These are phyloP conservation scores for Nymphaea thermarum DNA, from an alignment of 164 flowering plant genomes.

Conservation along the genomic window DNA sequence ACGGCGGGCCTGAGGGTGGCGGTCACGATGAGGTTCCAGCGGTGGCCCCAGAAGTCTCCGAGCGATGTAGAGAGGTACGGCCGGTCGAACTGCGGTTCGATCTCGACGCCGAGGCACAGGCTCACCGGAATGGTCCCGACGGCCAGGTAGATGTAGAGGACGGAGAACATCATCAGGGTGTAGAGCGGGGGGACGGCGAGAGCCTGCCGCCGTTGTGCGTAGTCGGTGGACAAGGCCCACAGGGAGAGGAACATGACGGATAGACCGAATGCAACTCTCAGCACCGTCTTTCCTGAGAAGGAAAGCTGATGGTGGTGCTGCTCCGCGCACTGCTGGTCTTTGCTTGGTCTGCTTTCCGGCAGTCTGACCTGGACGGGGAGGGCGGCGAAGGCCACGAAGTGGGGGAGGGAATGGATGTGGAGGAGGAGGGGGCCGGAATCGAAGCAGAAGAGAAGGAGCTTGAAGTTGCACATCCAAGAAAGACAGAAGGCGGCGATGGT, in stretches of 20 bases:
- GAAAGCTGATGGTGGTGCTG: not conserved
- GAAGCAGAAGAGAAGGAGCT: conserved; percentile 18
- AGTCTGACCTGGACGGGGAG: conserved; percentile 15
- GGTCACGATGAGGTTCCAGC: conserved; percentile 19
- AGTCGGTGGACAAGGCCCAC: not conserved
- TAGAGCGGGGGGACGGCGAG: conserved; percentile 5
- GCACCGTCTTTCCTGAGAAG: not conserved
- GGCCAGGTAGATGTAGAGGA: conserved; percentile 18
- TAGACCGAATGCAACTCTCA: conserved; percentile 1
- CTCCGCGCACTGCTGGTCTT: not conserved
- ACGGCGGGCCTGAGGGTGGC: conserved; percentile 10
- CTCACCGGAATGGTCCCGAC: conserved; percentile 12
- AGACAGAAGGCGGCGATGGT: conserved; percentile 27
- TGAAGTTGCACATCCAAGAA: conserved; percentile 52
- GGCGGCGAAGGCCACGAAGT: conserved; percentile 6
- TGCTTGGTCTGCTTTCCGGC: not conserved
- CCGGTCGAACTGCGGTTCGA: conserved; percentile 12
- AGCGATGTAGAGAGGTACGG: conserved; percentile 15
- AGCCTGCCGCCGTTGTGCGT: not conserved
- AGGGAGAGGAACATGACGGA: not conserved
- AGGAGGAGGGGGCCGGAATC: conserved; percentile 10
- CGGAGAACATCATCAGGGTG: conserved; percentile 15
- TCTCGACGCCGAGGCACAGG: not conserved
- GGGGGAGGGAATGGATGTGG: not conserved
- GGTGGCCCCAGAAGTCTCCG: conserved; percentile 15